Percentiles rank a stretch among this genome's conserved stretches.
Conservation (phyloP, 208 protist species). For the Porcisia deanei region DNA sequence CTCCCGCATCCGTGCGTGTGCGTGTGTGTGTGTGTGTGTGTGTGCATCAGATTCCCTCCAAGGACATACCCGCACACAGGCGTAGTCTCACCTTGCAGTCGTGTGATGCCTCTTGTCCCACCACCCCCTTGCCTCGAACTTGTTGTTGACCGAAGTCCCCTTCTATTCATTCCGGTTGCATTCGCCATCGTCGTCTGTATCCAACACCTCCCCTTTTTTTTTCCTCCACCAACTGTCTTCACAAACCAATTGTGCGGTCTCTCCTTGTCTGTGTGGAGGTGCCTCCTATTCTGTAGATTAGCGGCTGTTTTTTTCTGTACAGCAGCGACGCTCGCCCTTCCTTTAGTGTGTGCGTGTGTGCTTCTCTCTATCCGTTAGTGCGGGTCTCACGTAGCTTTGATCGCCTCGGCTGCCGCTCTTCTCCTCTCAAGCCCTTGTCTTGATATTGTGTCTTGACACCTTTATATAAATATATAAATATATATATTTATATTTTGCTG, state of each 20-base stretch:
- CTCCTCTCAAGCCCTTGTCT: no score
- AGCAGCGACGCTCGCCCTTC: background rate
- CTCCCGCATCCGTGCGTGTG: no score
- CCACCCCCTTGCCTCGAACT: background rate
- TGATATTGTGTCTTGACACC: no score
- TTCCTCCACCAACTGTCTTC: background rate
- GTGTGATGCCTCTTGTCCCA: background rate
- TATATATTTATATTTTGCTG: no score
- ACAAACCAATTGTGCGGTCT: background rate
- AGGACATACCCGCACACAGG: no score
- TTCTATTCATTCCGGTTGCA: slow-evolving; percentile 7
- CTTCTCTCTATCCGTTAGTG: background rate
- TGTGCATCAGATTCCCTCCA: no score
- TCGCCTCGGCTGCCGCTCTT: background rate
- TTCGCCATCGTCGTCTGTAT: background rate
- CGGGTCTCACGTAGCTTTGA: background rate
- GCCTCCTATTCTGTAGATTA: slow-evolving; percentile 3
- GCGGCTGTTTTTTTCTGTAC: slow-evolving; percentile 10
- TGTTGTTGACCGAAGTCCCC: background rate
- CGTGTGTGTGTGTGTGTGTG: no score
- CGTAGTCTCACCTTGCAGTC: no score
- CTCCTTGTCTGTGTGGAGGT: slow-evolving; percentile 2
- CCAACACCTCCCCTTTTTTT: background rate
- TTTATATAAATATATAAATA: no score
- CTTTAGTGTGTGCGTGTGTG: no score